Evolutionary conservation across 2,329 filamentous ascomycete genomes (phyloP), one percentile per base, ranked within the genome.

Genomic region (Botrytis aclada): DNA sequence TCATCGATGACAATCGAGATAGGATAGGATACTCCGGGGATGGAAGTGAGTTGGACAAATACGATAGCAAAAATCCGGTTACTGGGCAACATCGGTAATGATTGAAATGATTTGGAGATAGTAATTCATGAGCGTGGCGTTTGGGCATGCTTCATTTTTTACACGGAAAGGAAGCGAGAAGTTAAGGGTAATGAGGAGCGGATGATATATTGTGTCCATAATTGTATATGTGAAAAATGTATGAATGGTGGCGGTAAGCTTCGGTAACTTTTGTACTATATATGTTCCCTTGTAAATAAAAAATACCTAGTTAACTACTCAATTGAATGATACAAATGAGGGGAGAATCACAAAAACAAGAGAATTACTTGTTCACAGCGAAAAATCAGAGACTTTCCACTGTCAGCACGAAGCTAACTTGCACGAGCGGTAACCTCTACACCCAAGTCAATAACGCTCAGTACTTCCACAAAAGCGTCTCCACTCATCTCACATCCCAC

Each of bases 1-100:
- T 83, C 32, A 78, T 82, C n/a, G 82, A 83, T 43, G 81, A 82
- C 63, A 80, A 81, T 64, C 77, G 81, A 37, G 80, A 82, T 64
- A 72, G 67, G 8, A 80, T 82, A 47, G 80, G 80, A 14, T 82
- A 81, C 69, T 77, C 76, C 1, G 80, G 78, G 34, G 79, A 81
- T 70, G 80, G 80, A 5, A 80, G 78, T 32, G 80, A 81, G 56
- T 72, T 81, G 37, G 79, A 80, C 47, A 76, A 76, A 71, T 80
- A 76, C 43, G 79, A 80, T 73, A 69, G 54, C 74, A 76, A 74
- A 75, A 77, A 43, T 74, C 77, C 32, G 73, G 72, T 71, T 75
- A n/a, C 29, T 9, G 54, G 54, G 72, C 72, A 78, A 65, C 34
- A 75, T 77, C 54, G 43, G 22, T 67, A 41, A 67, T 67, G 64